Conservation (phyloP, 2,329 filamentous ascomycete genomes). For the Helicocarpus griseus region DNA sequence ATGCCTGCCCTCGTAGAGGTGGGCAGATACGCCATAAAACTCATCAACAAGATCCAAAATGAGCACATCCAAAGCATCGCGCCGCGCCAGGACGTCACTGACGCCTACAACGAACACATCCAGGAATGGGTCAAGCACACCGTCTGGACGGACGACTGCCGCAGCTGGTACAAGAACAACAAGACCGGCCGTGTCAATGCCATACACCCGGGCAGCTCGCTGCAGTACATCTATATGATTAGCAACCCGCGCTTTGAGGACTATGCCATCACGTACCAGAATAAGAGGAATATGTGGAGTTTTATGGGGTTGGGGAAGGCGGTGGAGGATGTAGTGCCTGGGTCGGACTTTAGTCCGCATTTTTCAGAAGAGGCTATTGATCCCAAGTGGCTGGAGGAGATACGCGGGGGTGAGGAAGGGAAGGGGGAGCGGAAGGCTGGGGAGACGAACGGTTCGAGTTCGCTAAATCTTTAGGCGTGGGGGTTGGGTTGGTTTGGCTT, state of each 20-base stretch:
- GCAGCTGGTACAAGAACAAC: constrained; percentile 23
- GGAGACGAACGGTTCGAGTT: no score
- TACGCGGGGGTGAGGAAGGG: constrained; percentile 12
- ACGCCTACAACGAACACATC: constrained; percentile 26
- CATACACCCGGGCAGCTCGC: constrained; percentile 42
- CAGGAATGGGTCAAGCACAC: constrained; percentile 25
- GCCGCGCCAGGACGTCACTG: constrained; percentile 21
- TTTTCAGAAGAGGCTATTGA: constrained; percentile 24
- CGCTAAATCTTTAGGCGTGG: no score
- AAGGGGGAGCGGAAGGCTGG: background rate
- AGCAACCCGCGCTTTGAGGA: constrained; percentile 35
- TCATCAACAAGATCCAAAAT: constrained; percentile 23
- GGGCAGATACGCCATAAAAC: constrained; percentile 22
- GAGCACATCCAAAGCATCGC: constrained; percentile 24
- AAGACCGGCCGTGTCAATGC: constrained; percentile 37
- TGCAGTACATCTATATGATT: constrained; percentile 40
- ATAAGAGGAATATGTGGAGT: constrained; percentile 21
- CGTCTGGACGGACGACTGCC: constrained; percentile 20
- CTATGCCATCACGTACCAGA: constrained; percentile 27
- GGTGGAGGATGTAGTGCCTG: constrained; percentile 17
- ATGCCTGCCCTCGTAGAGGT: constrained; percentile 14
- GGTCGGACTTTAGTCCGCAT: constrained; percentile 23
- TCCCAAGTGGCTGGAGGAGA: constrained; percentile 23
- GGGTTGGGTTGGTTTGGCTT: no score
- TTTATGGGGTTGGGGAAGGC: constrained; percentile 25